Conservation (phyloP, 352 stramenopile species). For the Phytophthora litchii region DNA sequence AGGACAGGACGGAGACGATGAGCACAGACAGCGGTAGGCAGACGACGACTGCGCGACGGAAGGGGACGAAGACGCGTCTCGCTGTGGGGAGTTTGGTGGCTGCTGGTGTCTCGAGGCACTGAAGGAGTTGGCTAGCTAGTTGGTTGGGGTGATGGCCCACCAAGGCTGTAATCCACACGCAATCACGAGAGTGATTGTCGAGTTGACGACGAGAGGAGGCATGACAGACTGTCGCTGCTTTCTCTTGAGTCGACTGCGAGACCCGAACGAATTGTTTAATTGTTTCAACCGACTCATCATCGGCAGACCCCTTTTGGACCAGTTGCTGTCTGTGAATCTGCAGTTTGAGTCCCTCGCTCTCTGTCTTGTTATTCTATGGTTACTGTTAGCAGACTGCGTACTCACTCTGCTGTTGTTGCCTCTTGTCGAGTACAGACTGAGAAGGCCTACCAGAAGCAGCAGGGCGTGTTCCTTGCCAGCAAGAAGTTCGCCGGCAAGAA, state of each 20-base stretch:
- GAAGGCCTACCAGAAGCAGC: conserved; percentile 99
- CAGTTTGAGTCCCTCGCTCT: conserved; percentile 12
- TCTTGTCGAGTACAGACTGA: conserved; percentile 86
- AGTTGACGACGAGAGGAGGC: conserved; percentile 8
- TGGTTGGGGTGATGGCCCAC: conserved; percentile 53
- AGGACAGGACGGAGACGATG: not conserved
- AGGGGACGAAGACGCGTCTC: conserved; percentile 12
- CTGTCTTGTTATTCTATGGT: conserved; percentile 1
- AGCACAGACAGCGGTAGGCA: conserved; percentile 17
- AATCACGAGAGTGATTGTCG: conserved; percentile 12
- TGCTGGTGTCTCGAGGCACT: conserved; percentile 21
- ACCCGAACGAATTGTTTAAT: conserved; percentile 24
- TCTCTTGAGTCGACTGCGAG: conserved; percentile 29
- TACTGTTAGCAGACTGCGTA: not conserved
- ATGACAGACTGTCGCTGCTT: too few species aligned
- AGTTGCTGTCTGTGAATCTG: conserved; percentile 27
- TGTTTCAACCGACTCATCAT: conserved; percentile 50
- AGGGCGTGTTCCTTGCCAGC: conserved; percentile 98
- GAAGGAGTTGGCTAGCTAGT: conserved; percentile 50
- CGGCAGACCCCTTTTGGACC: conserved; percentile 34
- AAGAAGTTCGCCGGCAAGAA: conserved; percentile 95
- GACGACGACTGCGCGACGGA: conserved; percentile 7
- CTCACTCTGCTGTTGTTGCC: conserved; percentile 11
- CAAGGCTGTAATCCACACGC: conserved; percentile 83
- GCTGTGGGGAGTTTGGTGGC: conserved; percentile 21